A percentile compares a stretch with the other conserved stretches of the same genome.
Evolutionary conservation across 805 yeast species (phyloP).

Genomic region (Kazachstania psychrophila): DNA sequence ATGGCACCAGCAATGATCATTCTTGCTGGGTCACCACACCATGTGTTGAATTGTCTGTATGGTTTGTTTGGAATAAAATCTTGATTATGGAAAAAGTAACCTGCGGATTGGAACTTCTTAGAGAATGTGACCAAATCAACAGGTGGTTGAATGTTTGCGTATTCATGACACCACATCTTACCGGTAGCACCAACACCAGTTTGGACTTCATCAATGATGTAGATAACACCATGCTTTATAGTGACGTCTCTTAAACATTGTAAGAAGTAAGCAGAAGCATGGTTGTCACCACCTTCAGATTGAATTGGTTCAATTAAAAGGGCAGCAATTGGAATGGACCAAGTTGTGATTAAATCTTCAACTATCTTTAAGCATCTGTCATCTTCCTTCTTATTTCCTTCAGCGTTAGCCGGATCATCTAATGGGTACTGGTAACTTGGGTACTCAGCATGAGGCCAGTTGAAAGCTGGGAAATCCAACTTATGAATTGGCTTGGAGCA

Average conservation of each 20-base stretch:
- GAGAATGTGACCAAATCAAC: conserved; percentile 66
- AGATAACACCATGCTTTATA: conserved; percentile 44
- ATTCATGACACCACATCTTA: conserved; percentile 66
- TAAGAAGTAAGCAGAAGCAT: conserved; percentile 52
- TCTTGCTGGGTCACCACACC: conserved; percentile 72
- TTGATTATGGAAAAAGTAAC: conserved; percentile 55
- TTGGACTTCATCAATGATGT: conserved; percentile 67
- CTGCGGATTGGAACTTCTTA: conserved; percentile 66
- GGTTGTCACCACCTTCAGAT: conserved; percentile 72
- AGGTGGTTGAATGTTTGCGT: conserved; percentile 50
- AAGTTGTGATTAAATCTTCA: conserved; percentile 55
- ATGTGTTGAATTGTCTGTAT: conserved; percentile 65
- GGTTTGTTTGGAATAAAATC: conserved; percentile 50
- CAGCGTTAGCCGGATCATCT: conserved; percentile 52
- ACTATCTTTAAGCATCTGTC: conserved; percentile 68
- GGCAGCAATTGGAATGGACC: conserved; percentile 80
- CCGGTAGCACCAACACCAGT: conserved; percentile 71
- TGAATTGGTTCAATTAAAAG: conserved; percentile 81
- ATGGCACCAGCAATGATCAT: conserved; percentile 55
- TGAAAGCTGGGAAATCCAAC: conserved; percentile 83
- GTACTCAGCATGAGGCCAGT: conserved; percentile 95
- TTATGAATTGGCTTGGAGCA: conserved; percentile 94
- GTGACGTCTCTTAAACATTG: conserved; percentile 56
- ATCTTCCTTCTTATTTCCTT: conserved; percentile 68
- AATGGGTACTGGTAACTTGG: conserved; percentile 82